Evolutionary conservation across 768 basidiomycete species (phyloP).

Genomic region (Boletus speciosus): DNA sequence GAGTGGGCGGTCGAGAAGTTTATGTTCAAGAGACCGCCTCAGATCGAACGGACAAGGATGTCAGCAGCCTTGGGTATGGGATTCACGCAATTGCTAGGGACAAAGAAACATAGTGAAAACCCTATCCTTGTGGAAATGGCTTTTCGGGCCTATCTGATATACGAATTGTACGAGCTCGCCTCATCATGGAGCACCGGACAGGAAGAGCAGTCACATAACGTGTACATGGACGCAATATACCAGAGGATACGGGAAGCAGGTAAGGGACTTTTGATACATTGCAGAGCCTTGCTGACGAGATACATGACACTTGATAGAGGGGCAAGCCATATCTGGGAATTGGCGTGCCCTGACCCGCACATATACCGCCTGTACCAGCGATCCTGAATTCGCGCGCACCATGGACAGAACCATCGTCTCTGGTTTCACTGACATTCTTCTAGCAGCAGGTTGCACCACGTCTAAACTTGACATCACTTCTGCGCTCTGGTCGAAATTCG

Average conservation of each 20-base stretch:
- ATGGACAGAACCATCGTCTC: conserved; percentile 9
- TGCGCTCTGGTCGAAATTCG: conserved; percentile 41
- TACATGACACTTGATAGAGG: conserved; percentile 28
- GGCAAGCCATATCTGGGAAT: conserved; percentile 39
- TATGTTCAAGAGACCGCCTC: conserved; percentile 15
- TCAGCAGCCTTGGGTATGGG: conserved; percentile 10
- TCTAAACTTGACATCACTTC: conserved; percentile 30
- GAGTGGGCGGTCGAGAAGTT: conserved; percentile 42
- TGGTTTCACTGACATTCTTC: conserved; percentile 27
- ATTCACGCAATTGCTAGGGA: conserved; percentile 20
- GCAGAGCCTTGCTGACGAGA: neutral
- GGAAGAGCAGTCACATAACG: conserved; percentile 16
- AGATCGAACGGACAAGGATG: conserved; percentile 11
- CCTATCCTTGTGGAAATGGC: conserved; percentile 33
- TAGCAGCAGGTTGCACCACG: conserved; percentile 23
- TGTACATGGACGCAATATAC: conserved; percentile 22
- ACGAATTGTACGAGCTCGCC: conserved; percentile 19
- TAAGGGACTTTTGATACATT: conserved; percentile 15
- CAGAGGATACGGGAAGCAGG: conserved; percentile 32
- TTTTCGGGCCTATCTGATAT: conserved; percentile 25
- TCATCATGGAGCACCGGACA: conserved; percentile 21
- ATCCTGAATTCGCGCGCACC: conserved; percentile 12
- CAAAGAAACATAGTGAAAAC: conserved; percentile 23
- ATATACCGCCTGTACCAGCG: conserved; percentile 12
- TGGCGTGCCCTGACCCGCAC: conserved; percentile 40